Percentiles rank a stretch among this genome's conserved stretches.
These are phyloP conservation scores for Metschnikowia chrysomelidarum DNA, from an alignment of 805 yeast genomes.

Conservation along the genomic window DNA sequence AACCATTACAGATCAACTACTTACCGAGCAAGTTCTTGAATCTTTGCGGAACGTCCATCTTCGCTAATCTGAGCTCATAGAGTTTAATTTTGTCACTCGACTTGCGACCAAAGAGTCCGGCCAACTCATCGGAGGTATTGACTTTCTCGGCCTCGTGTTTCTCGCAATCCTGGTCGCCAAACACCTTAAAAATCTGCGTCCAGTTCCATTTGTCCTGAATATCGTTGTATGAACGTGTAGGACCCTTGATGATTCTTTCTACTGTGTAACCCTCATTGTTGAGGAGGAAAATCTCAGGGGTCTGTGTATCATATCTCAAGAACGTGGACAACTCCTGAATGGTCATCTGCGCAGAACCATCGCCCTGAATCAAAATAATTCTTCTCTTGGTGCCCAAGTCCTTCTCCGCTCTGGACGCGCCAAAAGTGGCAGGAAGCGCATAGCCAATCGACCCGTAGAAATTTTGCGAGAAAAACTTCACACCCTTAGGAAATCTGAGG, in stretches of 20 bases:
- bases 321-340: conserved; percentile 76
- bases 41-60: conserved; percentile 28
- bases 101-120: conserved; percentile 15
- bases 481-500: conserved; percentile 54
- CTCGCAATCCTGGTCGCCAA: conserved; percentile 47
- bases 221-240: conserved; percentile 74
- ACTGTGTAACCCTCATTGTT: conserved; percentile 90
- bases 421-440: conserved; percentile 84
- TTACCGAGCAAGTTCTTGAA: conserved; percentile 16
- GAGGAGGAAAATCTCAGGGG: conserved; percentile 67
- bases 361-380: conserved; percentile 78
- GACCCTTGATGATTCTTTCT: conserved; percentile 83
- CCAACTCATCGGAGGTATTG: conserved; percentile 22
- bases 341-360: conserved; percentile 95
- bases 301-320: conserved; percentile 52
- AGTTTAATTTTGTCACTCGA: conserved; percentile 23
- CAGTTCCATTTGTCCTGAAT: conserved; percentile 81
- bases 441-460: conserved; percentile 86
- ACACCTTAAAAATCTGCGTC: conserved; percentile 62
- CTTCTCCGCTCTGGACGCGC: conserved; percentile 70
- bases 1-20: neutral
- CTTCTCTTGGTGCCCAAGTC: conserved; percentile 53
- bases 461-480: conserved; percentile 59
- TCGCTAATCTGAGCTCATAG: conserved; percentile 26
- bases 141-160: conserved; percentile 25